Evolutionary conservation across 192 early-diverging fungal species (phyloP).

Genomic region (Entophlyctis helioformis): DNA sequence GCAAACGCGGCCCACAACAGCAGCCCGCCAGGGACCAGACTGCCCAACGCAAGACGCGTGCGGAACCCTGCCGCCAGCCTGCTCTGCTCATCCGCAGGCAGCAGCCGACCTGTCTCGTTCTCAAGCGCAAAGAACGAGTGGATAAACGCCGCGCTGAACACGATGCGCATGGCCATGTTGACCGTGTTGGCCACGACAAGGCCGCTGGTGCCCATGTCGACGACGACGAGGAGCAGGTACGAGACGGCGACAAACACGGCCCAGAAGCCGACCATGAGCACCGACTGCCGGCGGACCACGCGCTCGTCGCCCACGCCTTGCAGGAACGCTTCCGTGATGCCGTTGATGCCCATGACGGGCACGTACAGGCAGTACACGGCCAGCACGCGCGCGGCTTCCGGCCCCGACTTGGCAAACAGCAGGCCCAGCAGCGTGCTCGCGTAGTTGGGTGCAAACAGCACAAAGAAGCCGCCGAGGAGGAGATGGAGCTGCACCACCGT

Average conservation of each 20-base stretch:
- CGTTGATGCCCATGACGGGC: constrained; percentile 90
- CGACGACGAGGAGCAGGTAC: constrained; percentile 41
- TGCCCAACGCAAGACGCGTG: no score
- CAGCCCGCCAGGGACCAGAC: no score
- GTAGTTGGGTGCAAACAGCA: constrained; percentile 78
- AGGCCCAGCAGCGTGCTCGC: constrained; percentile 52
- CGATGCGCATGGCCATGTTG: constrained; percentile 69
- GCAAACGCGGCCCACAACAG: no score
- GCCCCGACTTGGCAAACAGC: constrained; percentile 44
- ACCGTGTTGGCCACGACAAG: constrained; percentile 77
- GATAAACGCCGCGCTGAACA: constrained; percentile 58
- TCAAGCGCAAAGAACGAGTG: constrained; percentile 32
- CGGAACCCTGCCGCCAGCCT: no score
- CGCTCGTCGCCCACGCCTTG: constrained; percentile 66
- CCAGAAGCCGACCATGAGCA: constrained; percentile 68
- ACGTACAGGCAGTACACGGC: constrained; percentile 80
- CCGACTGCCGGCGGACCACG: constrained; percentile 47
- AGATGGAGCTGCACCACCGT: constrained; percentile 43
- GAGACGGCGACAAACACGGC: constrained; percentile 50
- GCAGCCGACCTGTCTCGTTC: no score
- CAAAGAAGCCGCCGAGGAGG: constrained; percentile 61
- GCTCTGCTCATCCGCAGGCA: no score
- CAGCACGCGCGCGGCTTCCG: constrained; percentile 36
- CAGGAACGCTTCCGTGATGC: constrained; percentile 87
- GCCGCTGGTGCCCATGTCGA: constrained; percentile 59